Evolutionary conservation across 352 stramenopile species (phyloP).

Genomic region (Phytophthora kernoviae): DNA sequence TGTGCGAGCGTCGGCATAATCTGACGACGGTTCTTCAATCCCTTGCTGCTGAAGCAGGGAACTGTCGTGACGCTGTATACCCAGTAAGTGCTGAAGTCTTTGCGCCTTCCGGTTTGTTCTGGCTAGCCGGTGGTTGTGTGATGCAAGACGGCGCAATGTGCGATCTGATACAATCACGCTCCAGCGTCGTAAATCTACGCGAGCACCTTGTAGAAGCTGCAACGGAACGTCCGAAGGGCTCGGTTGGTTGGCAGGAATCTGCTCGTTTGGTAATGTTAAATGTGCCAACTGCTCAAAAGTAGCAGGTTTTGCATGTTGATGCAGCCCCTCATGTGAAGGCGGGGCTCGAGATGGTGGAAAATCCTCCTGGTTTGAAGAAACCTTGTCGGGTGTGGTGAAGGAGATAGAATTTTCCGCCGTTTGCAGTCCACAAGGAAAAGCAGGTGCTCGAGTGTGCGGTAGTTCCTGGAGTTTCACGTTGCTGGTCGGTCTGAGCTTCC

Average conservation of each 20-base stretch:
- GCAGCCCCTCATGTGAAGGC: slow-evolving; percentile 4
- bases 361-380: slow-evolving; percentile 43
- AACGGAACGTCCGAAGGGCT: slow-evolving; percentile 53
- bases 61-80: slow-evolving; percentile 8
- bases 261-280: slow-evolving; percentile 16
- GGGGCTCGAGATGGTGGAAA: background rate
- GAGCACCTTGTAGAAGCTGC: slow-evolving; percentile 59
- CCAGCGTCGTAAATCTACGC: slow-evolving; percentile 68
- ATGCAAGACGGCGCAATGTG: slow-evolving; percentile 63
- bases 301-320: slow-evolving; percentile 18
- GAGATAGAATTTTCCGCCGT: background rate
- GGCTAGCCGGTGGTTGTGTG: slow-evolving; percentile 60
- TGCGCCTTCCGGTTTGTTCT: slow-evolving; percentile 24
- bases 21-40: slow-evolving; percentile 14
- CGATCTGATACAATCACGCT: slow-evolving; percentile 70
- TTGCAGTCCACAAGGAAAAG: slow-evolving; percentile 3
- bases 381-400: background rate
- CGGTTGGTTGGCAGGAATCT: slow-evolving; percentile 7
- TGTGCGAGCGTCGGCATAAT: slow-evolving; percentile 14
- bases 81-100: slow-evolving; percentile 7
- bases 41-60: slow-evolving; percentile 9
- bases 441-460: background rate
- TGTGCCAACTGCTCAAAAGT: slow-evolving; percentile 31
- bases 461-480: slow-evolving; percentile 34
- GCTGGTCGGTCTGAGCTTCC: slow-evolving; percentile 16